A percentile compares a stretch with the other conserved stretches of the same genome.
These are phyloP conservation scores for Neoboletus magnificus DNA, from an alignment of 768 basidiomycete genomes.

Conservation along the genomic window DNA sequence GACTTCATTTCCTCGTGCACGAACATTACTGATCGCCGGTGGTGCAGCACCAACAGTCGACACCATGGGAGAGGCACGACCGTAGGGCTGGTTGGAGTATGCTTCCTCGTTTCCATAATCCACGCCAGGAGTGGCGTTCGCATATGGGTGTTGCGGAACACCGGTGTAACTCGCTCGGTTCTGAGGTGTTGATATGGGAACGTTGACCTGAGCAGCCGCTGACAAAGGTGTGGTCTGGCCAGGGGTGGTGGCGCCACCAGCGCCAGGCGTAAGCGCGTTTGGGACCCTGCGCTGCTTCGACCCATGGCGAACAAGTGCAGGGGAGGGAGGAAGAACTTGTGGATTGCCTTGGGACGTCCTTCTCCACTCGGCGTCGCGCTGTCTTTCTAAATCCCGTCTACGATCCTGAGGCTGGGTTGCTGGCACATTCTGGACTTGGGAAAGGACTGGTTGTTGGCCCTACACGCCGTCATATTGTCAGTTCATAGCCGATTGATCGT, in stretches of 20 bases:
- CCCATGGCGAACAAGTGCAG: conserved; percentile 73
- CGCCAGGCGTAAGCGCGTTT: conserved; percentile 54
- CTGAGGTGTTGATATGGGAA: conserved; percentile 58
- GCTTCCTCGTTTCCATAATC: conserved; percentile 62
- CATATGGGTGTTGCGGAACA: conserved; percentile 64
- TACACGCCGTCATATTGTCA: conserved; percentile 24
- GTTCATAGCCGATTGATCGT: not conserved
- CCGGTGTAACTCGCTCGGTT: conserved; percentile 43
- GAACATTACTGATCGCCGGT: conserved; percentile 69
- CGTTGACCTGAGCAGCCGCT: conserved; percentile 69
- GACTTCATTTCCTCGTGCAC: conserved; percentile 65
- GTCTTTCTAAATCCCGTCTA: conserved; percentile 50
- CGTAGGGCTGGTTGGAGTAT: conserved; percentile 61
- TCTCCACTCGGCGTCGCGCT: conserved; percentile 60
- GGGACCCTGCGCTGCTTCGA: conserved; percentile 70
- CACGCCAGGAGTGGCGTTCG: conserved; percentile 55
- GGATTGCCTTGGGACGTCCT: conserved; percentile 56
- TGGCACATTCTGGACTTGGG: conserved; percentile 59
- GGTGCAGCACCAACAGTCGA: conserved; percentile 64
- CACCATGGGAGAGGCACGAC: conserved; percentile 82
- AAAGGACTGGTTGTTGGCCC: conserved; percentile 63
- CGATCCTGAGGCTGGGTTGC: conserved; percentile 52
- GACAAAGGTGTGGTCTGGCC: conserved; percentile 71
- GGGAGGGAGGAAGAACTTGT: conserved; percentile 65
- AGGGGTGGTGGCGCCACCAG: conserved; percentile 40